Evolutionary conservation across 768 basidiomycete genomes (phyloP), one percentile per base, ranked within the genome.

Genomic region (Neoboletus subvelutipes): DNA sequence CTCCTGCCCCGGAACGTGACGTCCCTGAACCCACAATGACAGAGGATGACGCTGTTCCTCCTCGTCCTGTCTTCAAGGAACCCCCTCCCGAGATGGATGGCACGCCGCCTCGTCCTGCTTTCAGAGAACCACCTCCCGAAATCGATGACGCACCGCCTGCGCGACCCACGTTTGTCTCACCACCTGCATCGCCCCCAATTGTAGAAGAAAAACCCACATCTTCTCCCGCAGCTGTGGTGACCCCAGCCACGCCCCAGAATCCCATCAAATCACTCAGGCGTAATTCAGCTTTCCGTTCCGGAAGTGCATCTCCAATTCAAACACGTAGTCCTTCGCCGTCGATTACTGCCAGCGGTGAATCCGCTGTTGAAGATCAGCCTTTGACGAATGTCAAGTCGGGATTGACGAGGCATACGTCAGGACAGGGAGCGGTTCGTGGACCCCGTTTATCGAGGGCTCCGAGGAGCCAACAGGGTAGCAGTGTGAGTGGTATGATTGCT

Each of bases 81-180:
- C 86, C 86, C 12, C 81, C 82, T 33, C 82, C 83, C 6, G 73
- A 72, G 50, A 54, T 42, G 8, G 71, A 73, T 15, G 68, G 67
- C 50, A 26, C 54, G 12, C 68, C 73, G 18, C 60, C 70, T 4
- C 75, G 75, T 34, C 86, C 85, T 6, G 55, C 68, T 0, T 89
- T 87, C 71, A 87, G 77, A 64, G 84, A 85, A 52, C 87, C 86
- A 9, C 81, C 83, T 26, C 83, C 83, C 4, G 87, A 87, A 71
- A 60, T 71, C 26, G 82, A 83, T 50, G 78, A 82, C 40, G 66
- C 31, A 24, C 51, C 42, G 46, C 67, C 39, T 54, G 36, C 34
- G 7, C 65, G 61, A 18, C 59, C 61, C 34, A 46, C 48, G n/a
- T 62, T 63, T 62, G 50, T 65, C 59, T 54, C 59, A 29, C 59